phyloP scores from a whole-genome alignment of 2,329 filamentous ascomycete species.

The Colletotrichum sp. region DNA sequence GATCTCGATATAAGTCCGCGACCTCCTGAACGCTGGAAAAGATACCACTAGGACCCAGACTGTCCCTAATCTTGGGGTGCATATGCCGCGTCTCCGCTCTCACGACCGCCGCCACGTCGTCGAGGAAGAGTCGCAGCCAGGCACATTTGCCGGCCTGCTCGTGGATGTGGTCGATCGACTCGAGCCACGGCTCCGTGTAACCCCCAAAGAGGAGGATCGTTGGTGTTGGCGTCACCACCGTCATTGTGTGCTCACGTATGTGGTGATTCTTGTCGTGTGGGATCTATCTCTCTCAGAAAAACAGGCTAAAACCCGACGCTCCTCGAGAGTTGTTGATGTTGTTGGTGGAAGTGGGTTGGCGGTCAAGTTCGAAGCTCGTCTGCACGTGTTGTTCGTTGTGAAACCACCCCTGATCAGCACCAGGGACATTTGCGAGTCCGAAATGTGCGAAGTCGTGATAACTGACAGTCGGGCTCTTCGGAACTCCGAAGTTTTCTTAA shows the following conservation, averaged over 20 bases:
- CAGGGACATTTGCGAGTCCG: background rate
- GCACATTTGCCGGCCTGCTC: background rate
- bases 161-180: background rate
- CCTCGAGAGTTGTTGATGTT: background rate
- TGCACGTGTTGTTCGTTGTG: background rate
- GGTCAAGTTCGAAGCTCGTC: background rate
- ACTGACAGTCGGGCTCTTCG: background rate
- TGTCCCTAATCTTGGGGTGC: background rate
- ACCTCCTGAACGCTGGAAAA: background rate
- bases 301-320: background rate
- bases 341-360: background rate
- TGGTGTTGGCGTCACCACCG: conserved; percentile 4
- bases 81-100: background rate
- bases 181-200: background rate
- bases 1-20: background rate
- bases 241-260: background rate
- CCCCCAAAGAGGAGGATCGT: background rate
- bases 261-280: no score
- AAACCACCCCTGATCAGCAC: background rate
- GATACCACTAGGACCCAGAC: background rate
- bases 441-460: background rate
- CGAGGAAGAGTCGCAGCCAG: background rate
- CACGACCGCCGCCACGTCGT: background rate
- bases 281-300: background rate
- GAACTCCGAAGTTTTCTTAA: background rate